Evolutionary conservation across 805 yeast species (phyloP), one percentile per base, ranked within the genome.

Genomic region (Lipomyces sp.): DNA sequence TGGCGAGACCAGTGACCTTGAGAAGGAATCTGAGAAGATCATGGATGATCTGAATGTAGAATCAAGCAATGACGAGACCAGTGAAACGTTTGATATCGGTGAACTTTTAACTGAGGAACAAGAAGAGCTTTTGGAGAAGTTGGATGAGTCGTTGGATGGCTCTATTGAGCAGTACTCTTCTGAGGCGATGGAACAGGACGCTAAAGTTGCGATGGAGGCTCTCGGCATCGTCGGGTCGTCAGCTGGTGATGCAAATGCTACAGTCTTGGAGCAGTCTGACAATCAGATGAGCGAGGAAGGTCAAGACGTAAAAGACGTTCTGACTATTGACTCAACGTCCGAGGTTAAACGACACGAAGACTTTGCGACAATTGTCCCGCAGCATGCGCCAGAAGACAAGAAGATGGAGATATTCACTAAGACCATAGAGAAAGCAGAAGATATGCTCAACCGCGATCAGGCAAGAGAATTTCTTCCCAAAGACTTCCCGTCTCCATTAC

Each of bases 331-430:
- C 48, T 24, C 8, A 8, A n/a, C 48, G 4, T 5, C 48, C 48
- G n/a, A 42, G 10, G 10, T 42, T 7, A 42, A 42, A 24, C 48
- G 24, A 42, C 48, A 42, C 18, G 24, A 42, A 8, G n/a, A 5
- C 29, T 0, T 42, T 42, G 48, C 48, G 24, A 42, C 24, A 15
- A 15, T 42, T 42, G 48, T 42, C 8, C 48, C 48, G 8, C 15
- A n/a, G 3, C 7, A 42, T n/a, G 24, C 48, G 10, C 7, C 48
- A 30, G 60, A 54, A 15, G 45, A n/a, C 4, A 55, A 42, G 6
- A 59, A 29, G 18, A 60, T 64, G 24, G 54, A 63, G 42, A 39
- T 29, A n/a, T 63, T 57, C 59, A 53, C 33, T 3, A 37, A 45
- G 15, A 42, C 57, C 6, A 55, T 64, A 32, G 62, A 64, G 3